phyloP scores from a whole-genome alignment of 139 green algal species.

The Trebouxia sp. region DNA sequence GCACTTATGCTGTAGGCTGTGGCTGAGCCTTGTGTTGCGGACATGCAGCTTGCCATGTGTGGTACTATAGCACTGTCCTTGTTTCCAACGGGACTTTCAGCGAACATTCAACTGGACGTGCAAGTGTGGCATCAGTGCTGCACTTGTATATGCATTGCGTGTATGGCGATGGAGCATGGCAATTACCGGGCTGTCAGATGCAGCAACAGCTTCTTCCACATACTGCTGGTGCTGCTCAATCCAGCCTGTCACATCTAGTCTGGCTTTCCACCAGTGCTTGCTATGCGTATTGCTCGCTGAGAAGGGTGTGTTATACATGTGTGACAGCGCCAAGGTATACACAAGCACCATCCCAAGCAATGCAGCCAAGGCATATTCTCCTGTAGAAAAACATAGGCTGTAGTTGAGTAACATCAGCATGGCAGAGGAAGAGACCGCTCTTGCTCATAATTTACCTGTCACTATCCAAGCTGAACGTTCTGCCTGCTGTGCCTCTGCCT shows the following conservation, averaged over 20 bases:
- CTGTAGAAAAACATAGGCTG: background rate
- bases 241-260: background rate
- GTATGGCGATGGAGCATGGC: too few species aligned
- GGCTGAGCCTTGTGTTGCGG: too few species aligned
- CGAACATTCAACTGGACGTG: too few species aligned
- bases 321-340: background rate
- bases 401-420: background rate
- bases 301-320: background rate
- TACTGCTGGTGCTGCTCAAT: conserved; percentile 2
- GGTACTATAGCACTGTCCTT: too few species aligned
- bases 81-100: too few species aligned
- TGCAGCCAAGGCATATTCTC: background rate
- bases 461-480: background rate
- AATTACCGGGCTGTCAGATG: background rate
- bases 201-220: background rate
- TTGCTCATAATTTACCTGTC: background rate
- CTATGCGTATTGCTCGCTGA: background rate
- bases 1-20: too few species aligned
- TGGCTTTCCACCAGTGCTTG: conserved; percentile 15
- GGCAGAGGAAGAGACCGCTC: background rate
- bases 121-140: too few species aligned
- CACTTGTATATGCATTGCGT: too few species aligned
- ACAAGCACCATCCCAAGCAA: background rate
- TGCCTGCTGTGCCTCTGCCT: background rate
- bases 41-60: too few species aligned